These are phyloP conservation scores for Pichia occidentalis DNA, from an alignment of 805 yeast species.

Conservation along the genomic window DNA sequence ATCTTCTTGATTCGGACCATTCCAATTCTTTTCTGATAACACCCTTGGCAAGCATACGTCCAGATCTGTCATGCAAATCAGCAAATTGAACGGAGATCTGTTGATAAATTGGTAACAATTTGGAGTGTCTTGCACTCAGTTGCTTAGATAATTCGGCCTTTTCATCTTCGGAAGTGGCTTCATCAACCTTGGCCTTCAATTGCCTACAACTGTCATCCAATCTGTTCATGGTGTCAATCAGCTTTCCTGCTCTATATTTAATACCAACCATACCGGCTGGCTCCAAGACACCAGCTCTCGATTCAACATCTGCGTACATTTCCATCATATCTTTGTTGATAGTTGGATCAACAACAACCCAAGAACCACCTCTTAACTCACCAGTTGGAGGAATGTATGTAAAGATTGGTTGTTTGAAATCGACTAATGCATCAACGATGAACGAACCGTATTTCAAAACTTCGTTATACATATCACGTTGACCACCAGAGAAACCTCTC, in stretches of 20 bases:
- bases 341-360: conserved; percentile 99
- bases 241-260: conserved; percentile 90
- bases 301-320: conserved; percentile 94
- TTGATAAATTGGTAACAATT: conserved; percentile 77
- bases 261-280: conserved; percentile 99
- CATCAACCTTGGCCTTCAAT: conserved; percentile 52
- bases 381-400: conserved; percentile 98
- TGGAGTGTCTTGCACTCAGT: conserved; percentile 71
- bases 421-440: conserved; percentile 95
- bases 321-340: conserved; percentile 97
- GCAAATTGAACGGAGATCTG: conserved; percentile 96
- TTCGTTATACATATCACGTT: conserved; percentile 98
- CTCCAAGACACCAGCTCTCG: conserved; percentile 97
- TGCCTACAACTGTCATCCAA: conserved; percentile 71
- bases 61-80: conserved; percentile 95
- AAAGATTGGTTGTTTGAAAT: conserved; percentile 92
- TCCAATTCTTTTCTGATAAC: conserved; percentile 77
- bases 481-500: conserved; percentile 99
- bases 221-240: conserved; percentile 85
- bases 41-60: conserved; percentile 95
- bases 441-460: conserved; percentile 94
- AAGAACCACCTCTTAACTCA: conserved; percentile 98
- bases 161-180: conserved; percentile 54
- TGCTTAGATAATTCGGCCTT: conserved; percentile 57
- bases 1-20: conserved; percentile 86